Conservation (phyloP, 2,329 filamentous ascomycete species). For the Xylariales sp. region DNA sequence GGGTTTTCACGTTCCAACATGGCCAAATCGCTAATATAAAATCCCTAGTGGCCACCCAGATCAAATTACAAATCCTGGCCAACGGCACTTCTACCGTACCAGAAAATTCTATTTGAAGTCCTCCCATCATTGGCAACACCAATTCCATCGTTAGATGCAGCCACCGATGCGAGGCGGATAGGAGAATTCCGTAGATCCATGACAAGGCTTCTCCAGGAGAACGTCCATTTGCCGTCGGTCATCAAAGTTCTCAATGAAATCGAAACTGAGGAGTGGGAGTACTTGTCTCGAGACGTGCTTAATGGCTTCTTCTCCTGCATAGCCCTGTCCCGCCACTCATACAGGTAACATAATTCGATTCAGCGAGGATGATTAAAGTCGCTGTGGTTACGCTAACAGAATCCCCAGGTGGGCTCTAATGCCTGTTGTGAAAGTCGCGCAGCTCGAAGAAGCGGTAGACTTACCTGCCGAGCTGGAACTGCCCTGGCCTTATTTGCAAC, state of each 20-base stretch:
- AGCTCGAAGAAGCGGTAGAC: conserved; percentile 6
- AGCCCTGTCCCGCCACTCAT: conserved; percentile 10
- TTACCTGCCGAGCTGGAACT: conserved; percentile 1
- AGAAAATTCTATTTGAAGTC: conserved; percentile 1
- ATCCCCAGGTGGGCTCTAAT: neutral
- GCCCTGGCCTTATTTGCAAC: conserved; percentile 11
- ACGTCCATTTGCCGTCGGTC: neutral
- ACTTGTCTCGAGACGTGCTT: conserved; percentile 5
- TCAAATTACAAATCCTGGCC: conserved; percentile 10
- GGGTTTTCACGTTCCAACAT: too few species aligned
- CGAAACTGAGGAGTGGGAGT: neutral
- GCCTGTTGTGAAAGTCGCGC: conserved; percentile 6
- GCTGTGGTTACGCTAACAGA: neutral
- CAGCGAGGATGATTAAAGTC: too few species aligned
- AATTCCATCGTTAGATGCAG: neutral
- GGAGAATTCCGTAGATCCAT: neutral
- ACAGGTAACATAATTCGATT: conserved; percentile 4
- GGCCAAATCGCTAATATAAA: too few species aligned
- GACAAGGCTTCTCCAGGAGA: neutral
- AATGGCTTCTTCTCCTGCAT: conserved; percentile 14
- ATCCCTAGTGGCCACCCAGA: conserved; percentile 10
- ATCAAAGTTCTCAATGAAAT: conserved; percentile 1
- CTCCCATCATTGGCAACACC: neutral
- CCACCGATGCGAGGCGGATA: neutral
- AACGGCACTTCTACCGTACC: conserved; percentile 1